Conservation (phyloP, 2,329 filamentous ascomycete genomes). For the Cladophialophora chaetospira region DNA sequence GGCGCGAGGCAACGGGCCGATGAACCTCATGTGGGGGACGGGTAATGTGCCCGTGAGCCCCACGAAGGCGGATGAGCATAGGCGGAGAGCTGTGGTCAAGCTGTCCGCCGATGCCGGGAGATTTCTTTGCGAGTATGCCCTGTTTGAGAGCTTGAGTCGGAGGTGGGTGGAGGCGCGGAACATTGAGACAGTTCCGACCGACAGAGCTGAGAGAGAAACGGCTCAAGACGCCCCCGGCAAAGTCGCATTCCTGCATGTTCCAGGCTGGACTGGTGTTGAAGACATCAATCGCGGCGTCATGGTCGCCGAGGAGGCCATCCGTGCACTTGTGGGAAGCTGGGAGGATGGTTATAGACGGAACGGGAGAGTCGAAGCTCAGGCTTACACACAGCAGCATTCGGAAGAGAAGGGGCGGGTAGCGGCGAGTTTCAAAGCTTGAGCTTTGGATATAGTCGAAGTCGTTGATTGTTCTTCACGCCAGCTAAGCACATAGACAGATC, state of each 20-base stretch:
- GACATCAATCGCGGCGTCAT: conserved; percentile 44
- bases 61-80: conserved; percentile 15
- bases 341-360: conserved; percentile 28
- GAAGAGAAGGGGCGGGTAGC: conserved; percentile 7
- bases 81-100: conserved; percentile 44
- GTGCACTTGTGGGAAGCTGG: conserved; percentile 46
- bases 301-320: conserved; percentile 48
- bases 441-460: no score
- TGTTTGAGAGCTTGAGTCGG: conserved; percentile 54
- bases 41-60: conserved; percentile 7
- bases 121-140: conserved; percentile 79
- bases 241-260: conserved; percentile 73
- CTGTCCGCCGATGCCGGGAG: conserved; percentile 70
- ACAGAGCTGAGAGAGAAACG: background rate
- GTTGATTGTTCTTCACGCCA: no score
- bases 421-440: conserved; percentile 1
- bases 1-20: background rate
- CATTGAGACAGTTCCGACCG: background rate
- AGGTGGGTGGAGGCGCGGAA: conserved; percentile 22
- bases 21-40: conserved; percentile 17
- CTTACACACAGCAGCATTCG: conserved; percentile 25
- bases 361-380: background rate
- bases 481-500: no score
- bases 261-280: conserved; percentile 57
- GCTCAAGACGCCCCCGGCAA: conserved; percentile 35